A percentile compares a stretch with the other conserved stretches of the same genome.
phyloP scores from a whole-genome alignment of 2,329 filamentous ascomycete genomes.

The Epicoccum nigrum region DNA sequence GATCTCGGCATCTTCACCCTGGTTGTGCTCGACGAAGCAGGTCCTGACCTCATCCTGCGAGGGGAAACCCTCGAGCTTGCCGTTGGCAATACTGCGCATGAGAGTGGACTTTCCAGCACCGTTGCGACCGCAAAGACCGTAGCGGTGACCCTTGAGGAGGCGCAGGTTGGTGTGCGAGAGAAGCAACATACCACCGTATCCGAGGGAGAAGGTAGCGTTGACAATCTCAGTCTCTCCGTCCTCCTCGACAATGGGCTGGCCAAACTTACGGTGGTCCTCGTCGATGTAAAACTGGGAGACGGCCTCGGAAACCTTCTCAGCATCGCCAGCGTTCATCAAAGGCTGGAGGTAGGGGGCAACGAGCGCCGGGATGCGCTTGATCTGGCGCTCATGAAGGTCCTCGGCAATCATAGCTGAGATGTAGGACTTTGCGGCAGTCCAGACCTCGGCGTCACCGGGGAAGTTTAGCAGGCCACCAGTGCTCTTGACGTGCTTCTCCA shows the following conservation, averaged over 20 bases:
- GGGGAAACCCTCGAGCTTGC: slow-evolving; percentile 97
- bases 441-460: slow-evolving; percentile 66
- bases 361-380: slow-evolving; percentile 71
- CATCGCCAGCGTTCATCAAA: slow-evolving; percentile 67
- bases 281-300: slow-evolving; percentile 80
- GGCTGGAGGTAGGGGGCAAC: slow-evolving; percentile 77
- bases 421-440: slow-evolving; percentile 72
- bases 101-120: slow-evolving; percentile 98
- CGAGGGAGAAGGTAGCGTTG: slow-evolving; percentile 95
- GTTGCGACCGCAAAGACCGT: slow-evolving; percentile 95
- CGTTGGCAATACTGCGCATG: slow-evolving; percentile 94
- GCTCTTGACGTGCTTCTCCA: slow-evolving; percentile 78
- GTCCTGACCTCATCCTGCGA: slow-evolving; percentile 89
- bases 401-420: slow-evolving; percentile 85
- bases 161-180: slow-evolving; percentile 95
- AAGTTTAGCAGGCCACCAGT: slow-evolving; percentile 67
- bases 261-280: slow-evolving; percentile 87
- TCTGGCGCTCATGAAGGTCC: slow-evolving; percentile 81
- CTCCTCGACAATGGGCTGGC: slow-evolving; percentile 82
- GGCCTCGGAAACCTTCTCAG: slow-evolving; percentile 70
- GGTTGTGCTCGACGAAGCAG: slow-evolving; percentile 99
- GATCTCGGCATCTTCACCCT: slow-evolving; percentile 95
- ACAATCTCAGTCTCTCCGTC: slow-evolving; percentile 95
- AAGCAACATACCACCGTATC: slow-evolving; percentile 96
- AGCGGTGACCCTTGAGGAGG: slow-evolving; percentile 93